Base-by-base conservation (phyloP, 164 flowering plant genomes). In the Kalanchoe fedtschenkoi region DNA sequence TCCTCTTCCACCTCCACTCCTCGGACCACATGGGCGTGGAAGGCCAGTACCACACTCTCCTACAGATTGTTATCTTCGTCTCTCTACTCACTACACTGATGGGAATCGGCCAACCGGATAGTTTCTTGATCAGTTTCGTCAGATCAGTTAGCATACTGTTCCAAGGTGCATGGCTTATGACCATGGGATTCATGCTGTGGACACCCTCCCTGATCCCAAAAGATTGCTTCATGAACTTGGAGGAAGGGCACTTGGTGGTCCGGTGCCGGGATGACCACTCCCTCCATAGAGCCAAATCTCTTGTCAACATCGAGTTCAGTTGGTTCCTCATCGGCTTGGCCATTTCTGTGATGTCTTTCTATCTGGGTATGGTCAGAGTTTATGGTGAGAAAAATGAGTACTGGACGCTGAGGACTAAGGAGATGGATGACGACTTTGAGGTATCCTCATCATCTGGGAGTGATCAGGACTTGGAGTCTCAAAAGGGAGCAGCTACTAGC, bases 131-230 rank as follows among this genome's bases (percentile, higher is more conserved):
- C 11, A 77, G 87, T 60, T 88, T 82, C 62, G 76, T 85, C 4
- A 77, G 96, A 72, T 88, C 96, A 0, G 17, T 78, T 0, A 78
- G 88, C 60, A 81, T 91, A 21, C 0, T 77, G 2, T 82, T 82
- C 61, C 93, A 86, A 70, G 97, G 96, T 1, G 56, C 79, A 15
- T 91, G 97, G 96, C 66, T 86, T 10, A 75, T 80, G 26, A 59
- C 81, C 41, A 83, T 81, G 86, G 97, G 96, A 16, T 68, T 77
- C 66, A 71, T 77, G 81, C 78, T 91, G 13, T 91, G 89, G 89
- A 86, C 83, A 0, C 93, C 93, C 0, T 39, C 26, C 8, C 65
- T 85, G 21, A 66, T 83, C 0, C 75, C 86, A 0, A 86, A 86
- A 66, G 93, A 85, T 6, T 89, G 93, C 24, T 73, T 71, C 65